A percentile compares a stretch with the other conserved stretches of the same genome.
These are phyloP conservation scores for Physcomitrium patens DNA, from an alignment of 225 moss, liverwort and hornwort genomes.

Conservation along the genomic window DNA sequence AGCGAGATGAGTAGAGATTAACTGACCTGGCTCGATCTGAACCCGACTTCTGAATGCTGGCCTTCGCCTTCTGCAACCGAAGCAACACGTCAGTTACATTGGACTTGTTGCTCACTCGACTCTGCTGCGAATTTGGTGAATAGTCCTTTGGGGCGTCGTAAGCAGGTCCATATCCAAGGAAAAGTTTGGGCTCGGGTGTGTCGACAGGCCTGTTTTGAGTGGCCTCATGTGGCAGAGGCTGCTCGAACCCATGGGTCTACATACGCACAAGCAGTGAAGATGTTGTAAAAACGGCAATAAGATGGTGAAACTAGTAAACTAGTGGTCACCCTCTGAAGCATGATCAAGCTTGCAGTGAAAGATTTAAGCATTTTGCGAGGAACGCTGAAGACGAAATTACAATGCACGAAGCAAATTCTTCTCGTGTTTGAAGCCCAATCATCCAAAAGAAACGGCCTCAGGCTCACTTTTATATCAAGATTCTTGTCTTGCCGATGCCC, in stretches of 20 bases:
- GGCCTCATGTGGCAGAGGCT: background rate
- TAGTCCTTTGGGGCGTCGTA: slow-evolving; percentile 28
- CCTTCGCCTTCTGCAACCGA: slow-evolving; percentile 32
- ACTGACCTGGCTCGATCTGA: slow-evolving; percentile 19
- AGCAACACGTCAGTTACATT: slow-evolving; percentile 32
- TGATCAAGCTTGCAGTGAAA: too few relatives aligned
- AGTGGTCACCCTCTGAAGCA: too few relatives aligned
- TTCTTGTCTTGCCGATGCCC: slow-evolving; percentile 7
- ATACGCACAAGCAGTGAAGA: slow-evolving; percentile 14
- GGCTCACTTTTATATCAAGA: slow-evolving; percentile 14
- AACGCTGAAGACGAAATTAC: too few relatives aligned
- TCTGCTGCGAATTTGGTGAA: slow-evolving; percentile 6
- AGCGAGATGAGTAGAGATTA: background rate
- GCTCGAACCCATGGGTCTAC: slow-evolving; percentile 4
- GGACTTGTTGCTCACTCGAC: background rate
- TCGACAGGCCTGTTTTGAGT: background rate
- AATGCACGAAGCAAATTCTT: too few relatives aligned
- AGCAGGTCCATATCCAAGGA: slow-evolving; percentile 34
- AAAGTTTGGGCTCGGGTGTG: slow-evolving; percentile 22
- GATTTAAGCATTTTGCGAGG: too few relatives aligned
- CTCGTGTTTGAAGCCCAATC: too few relatives aligned
- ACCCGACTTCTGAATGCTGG: slow-evolving; percentile 30
- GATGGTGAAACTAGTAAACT: too few relatives aligned
- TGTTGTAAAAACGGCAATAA: slow-evolving; percentile 15
- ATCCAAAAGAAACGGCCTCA: background rate